Percentiles rank a stretch among this genome's conserved stretches.
Evolutionary conservation across 441 rosid genomes (phyloP).

Genomic region (Breynia disticha): DNA sequence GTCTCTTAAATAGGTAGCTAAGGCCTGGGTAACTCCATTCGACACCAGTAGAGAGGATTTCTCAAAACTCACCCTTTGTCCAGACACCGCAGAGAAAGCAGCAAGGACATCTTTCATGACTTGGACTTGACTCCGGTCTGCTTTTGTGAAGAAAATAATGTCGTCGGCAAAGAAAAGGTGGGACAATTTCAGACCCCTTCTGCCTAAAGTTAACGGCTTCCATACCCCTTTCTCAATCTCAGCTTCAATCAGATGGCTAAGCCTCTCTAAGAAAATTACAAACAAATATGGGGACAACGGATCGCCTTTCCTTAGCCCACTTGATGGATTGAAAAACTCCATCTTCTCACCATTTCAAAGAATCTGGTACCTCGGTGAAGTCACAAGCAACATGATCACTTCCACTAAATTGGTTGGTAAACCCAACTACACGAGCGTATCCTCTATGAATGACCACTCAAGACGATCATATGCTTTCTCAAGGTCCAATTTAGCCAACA

Average conservation of each 20-base stretch:
- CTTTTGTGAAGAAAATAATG: background rate
- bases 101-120: background rate
- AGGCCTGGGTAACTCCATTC: background rate
- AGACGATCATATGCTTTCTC: background rate
- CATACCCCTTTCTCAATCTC: background rate
- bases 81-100: background rate
- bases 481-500: background rate
- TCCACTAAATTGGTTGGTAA: background rate
- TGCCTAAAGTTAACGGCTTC: background rate
- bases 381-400: background rate
- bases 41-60: background rate
- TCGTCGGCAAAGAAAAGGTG: too few species aligned
- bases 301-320: slow-evolving; percentile 3
- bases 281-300: background rate
- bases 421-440: background rate
- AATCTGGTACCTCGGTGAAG: background rate
- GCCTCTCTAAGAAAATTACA: background rate
- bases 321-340: background rate
- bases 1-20: background rate
- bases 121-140: background rate
- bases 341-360: background rate
- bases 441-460: background rate
- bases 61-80: background rate
- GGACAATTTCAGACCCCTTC: background rate
- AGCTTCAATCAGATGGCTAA: background rate